Evolutionary conservation across 2,329 filamentous ascomycete genomes (phyloP).

Genomic region (Colletotrichum eremochloae): DNA sequence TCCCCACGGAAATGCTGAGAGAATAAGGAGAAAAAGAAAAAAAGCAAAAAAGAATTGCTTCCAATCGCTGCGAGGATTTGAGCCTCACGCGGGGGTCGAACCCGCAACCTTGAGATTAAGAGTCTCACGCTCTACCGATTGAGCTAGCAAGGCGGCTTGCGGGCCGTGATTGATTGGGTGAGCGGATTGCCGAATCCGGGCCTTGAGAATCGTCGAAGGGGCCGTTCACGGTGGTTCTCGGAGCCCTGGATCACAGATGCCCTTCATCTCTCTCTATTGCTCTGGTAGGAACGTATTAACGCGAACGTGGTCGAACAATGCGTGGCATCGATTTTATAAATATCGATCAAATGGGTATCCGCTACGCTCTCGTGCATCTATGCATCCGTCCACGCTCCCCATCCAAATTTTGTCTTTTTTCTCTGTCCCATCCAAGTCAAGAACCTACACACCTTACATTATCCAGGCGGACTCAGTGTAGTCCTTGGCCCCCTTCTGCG

Average conservation of each 20-base stretch:
- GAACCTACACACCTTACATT: not conserved
- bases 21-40: too few species aligned
- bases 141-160: conserved; percentile 63
- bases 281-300: not conserved
- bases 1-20: not conserved
- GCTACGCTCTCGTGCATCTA: not conserved
- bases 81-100: conserved; percentile 46
- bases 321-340: not conserved
- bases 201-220: not conserved
- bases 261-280: not conserved
- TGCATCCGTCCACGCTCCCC: too few species aligned
- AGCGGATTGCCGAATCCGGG: fast-evolving
- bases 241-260: not conserved
- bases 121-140: conserved; percentile 83
- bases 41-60: not conserved
- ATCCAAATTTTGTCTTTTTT: too few species aligned
- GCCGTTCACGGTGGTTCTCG: too few species aligned
- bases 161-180: conserved; percentile 5
- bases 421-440: too few species aligned
- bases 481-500: conserved; percentile 21
- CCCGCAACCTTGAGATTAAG: conserved; percentile 57
- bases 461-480: conserved; percentile 38
- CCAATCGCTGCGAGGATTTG: conserved; percentile 24
- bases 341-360: conserved; percentile 6
- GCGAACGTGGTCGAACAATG: not conserved